A percentile compares a stretch with the other conserved stretches of the same genome.
Evolutionary conservation across 768 basidiomycete genomes (phyloP).

Genomic region (Rhodocollybia butyracea): DNA sequence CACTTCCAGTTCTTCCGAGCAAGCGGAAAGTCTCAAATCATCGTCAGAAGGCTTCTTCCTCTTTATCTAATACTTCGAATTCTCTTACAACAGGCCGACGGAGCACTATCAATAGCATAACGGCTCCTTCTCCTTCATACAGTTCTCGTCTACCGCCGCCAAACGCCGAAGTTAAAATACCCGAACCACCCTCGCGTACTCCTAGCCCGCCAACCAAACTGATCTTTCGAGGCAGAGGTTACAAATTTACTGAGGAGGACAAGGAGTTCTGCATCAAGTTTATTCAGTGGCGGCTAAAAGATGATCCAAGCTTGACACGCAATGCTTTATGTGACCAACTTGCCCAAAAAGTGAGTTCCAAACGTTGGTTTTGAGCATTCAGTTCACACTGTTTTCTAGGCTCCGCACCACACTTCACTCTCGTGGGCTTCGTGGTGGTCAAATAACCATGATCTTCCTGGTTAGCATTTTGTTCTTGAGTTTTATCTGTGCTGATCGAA

Average conservation of each 20-base stretch:
- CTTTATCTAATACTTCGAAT: background rate
- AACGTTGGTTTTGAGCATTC: background rate
- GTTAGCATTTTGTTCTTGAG: conserved; percentile 25
- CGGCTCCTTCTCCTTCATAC: conserved; percentile 47
- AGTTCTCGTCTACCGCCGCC: conserved; percentile 52
- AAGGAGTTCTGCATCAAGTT: conserved; percentile 65
- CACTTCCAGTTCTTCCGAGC: conserved; percentile 21
- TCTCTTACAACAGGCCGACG: conserved; percentile 27
- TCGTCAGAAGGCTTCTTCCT: conserved; percentile 18
- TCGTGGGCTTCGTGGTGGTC: conserved; percentile 74
- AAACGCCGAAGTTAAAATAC: conserved; percentile 57
- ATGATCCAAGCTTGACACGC: conserved; percentile 50
- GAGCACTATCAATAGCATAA: conserved; percentile 60
- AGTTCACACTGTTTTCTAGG: conserved; percentile 32
- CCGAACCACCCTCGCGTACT: conserved; percentile 63
- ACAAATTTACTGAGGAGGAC: conserved; percentile 67
- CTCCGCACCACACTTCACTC: conserved; percentile 58
- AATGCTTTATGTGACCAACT: conserved; percentile 52
- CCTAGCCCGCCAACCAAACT: conserved; percentile 61
- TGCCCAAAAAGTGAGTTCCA: conserved; percentile 47
- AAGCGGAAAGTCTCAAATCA: conserved; percentile 19
- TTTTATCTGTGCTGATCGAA: background rate
- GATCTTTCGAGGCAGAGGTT: conserved; percentile 44
- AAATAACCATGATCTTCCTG: conserved; percentile 56
- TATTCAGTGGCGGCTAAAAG: conserved; percentile 56